Evolutionary conservation across 306 rosid genomes (phyloP).

Genomic region (Rubus parviflorus): DNA sequence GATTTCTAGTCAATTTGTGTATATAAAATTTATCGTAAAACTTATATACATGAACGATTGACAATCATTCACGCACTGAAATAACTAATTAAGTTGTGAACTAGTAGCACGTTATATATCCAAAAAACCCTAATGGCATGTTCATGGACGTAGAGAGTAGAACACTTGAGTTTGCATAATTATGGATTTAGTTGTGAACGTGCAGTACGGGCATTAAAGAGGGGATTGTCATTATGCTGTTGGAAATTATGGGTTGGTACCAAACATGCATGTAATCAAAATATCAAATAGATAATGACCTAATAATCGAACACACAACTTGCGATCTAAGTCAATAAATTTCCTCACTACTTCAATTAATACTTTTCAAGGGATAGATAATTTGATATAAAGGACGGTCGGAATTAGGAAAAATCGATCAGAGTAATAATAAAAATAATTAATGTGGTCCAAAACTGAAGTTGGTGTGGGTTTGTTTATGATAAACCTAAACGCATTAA

Average conservation of each 20-base stretch:
- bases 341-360: background rate
- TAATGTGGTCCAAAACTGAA: conserved; percentile 18
- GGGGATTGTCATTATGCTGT: background rate
- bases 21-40: too few species aligned
- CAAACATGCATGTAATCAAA: background rate
- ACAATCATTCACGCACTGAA: too few species aligned
- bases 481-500: conserved; percentile 32
- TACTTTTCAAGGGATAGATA: background rate
- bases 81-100: background rate
- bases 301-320: background rate
- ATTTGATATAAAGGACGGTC: background rate
- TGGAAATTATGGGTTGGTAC: background rate
- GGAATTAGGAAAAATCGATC: conserved; percentile 9
- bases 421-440: background rate
- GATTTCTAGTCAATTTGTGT: too few species aligned
- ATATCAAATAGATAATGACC: background rate
- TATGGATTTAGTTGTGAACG: background rate
- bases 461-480: conserved; percentile 24
- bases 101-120: background rate
- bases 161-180: background rate
- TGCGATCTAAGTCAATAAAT: conserved; percentile 8
- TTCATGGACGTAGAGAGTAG: background rate
- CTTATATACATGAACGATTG: too few species aligned
- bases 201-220: conserved; percentile 10
- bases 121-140: background rate